phyloP scores from a whole-genome alignment of 2,329 filamentous ascomycete genomes.

The Ophiostoma triangulosporum region DNA sequence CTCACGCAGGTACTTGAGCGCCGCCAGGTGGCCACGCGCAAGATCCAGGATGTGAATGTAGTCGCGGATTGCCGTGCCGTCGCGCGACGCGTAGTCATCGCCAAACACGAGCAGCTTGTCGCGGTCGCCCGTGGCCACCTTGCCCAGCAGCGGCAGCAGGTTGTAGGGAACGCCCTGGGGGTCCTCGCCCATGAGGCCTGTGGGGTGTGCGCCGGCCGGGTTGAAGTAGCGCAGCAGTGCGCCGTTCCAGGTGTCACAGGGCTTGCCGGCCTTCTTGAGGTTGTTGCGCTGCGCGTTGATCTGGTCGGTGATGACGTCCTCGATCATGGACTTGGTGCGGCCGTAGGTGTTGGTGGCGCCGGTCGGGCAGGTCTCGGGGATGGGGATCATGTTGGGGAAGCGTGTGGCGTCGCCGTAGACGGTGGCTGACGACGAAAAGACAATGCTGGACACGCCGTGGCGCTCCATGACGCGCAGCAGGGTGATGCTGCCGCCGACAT shows the following conservation, averaged over 20 bases:
- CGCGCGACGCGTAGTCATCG: constrained; percentile 80
- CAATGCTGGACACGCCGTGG: constrained; percentile 89
- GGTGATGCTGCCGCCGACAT: constrained; percentile 81
- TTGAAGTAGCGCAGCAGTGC: constrained; percentile 96
- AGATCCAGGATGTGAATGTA: constrained; percentile 96
- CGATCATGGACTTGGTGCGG: constrained; percentile 86
- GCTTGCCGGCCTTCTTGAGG: constrained; percentile 64
- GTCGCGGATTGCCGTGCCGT: constrained; percentile 90
- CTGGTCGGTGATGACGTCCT: constrained; percentile 82
- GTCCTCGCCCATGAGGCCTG: constrained; percentile 95
- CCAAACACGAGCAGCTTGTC: constrained; percentile 93
- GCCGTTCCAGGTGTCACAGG: constrained; percentile 75
- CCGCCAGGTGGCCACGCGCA: constrained; percentile 71
- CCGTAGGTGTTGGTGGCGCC: constrained; percentile 97
- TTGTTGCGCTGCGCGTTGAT: constrained; percentile 78
- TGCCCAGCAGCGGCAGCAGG: constrained; percentile 80
- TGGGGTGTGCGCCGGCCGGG: constrained; percentile 86
- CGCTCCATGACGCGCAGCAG: constrained; percentile 78
- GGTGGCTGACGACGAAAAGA: constrained; percentile 96
- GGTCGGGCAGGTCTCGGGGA: constrained; percentile 91
- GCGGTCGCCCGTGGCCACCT: constrained; percentile 89
- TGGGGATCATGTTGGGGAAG: constrained; percentile 96
- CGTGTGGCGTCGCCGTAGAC: constrained; percentile 97
- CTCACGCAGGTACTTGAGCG: constrained; percentile 77
- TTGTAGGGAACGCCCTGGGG: constrained; percentile 94